A percentile compares a stretch with the other conserved stretches of the same genome.
phyloP scores from a whole-genome alignment of 2,329 filamentous ascomycete species.

The Fusarium sp. region DNA sequence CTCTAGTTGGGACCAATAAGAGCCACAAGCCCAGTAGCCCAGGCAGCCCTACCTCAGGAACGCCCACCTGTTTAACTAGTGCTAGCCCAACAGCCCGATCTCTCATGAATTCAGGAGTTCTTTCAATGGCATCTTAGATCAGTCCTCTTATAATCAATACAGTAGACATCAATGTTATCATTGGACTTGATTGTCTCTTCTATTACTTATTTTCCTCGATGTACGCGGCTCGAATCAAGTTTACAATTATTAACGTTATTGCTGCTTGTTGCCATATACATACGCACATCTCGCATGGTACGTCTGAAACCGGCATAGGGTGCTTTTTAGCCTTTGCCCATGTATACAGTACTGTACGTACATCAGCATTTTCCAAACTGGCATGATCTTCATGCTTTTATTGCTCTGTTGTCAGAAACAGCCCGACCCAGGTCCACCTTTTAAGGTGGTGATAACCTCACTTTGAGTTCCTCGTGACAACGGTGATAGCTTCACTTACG shows the following conservation, averaged over 20 bases:
- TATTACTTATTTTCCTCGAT: background rate
- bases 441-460: background rate
- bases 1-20: too few species aligned
- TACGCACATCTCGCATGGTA: background rate
- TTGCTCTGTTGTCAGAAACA: background rate
- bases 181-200: background rate
- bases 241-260: background rate
- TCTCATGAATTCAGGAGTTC: background rate
- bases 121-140: background rate
- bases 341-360: too few species aligned
- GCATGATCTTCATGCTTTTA: background rate
- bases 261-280: too few species aligned
- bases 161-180: background rate
- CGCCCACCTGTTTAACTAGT: background rate
- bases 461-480: background rate
- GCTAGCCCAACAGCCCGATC: background rate
- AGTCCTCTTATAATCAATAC: background rate
- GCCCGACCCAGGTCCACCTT: background rate
- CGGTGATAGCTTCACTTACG: background rate
- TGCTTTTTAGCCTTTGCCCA: background rate
- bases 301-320: background rate
- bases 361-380: background rate
- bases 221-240: background rate
- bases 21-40: background rate
- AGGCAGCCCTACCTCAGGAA: background rate